These are phyloP conservation scores for Fusarium humuli DNA, from an alignment of 2,329 filamentous ascomycete species.

Conservation along the genomic window DNA sequence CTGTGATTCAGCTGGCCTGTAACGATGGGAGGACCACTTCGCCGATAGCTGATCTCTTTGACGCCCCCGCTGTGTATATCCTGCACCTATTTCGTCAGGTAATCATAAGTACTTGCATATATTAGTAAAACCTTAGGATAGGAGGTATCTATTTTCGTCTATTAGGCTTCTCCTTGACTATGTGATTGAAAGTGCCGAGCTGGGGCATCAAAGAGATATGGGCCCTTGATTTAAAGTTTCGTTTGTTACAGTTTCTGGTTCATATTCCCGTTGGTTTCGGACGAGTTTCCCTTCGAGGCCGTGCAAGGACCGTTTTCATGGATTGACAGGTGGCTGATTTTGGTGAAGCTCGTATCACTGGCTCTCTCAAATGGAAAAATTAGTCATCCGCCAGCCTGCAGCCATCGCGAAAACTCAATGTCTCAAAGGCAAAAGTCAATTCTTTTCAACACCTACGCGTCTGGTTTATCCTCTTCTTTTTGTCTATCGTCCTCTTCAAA, in stretches of 20 bases:
- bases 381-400: background rate
- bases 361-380: background rate
- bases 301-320: constrained; percentile 15
- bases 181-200: background rate
- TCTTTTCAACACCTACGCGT: background rate
- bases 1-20: background rate
- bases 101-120: background rate
- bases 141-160: background rate
- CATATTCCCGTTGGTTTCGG: constrained; percentile 18
- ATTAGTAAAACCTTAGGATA: background rate
- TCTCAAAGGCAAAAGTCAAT: constrained; percentile 3
- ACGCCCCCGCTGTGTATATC: background rate
- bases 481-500: background rate
- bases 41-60: background rate
- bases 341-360: background rate
- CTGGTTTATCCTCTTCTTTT: background rate
- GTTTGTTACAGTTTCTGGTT: constrained; percentile 11
- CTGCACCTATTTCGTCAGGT: background rate
- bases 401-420: constrained; percentile 1
- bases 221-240: constrained; percentile 4
- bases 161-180: background rate
- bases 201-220: background rate
- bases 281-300: background rate
- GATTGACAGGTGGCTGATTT: background rate
- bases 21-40: background rate